Evolutionary conservation across 2,329 filamentous ascomycete species (phyloP).

Genomic region (Alternaria sp.): DNA sequence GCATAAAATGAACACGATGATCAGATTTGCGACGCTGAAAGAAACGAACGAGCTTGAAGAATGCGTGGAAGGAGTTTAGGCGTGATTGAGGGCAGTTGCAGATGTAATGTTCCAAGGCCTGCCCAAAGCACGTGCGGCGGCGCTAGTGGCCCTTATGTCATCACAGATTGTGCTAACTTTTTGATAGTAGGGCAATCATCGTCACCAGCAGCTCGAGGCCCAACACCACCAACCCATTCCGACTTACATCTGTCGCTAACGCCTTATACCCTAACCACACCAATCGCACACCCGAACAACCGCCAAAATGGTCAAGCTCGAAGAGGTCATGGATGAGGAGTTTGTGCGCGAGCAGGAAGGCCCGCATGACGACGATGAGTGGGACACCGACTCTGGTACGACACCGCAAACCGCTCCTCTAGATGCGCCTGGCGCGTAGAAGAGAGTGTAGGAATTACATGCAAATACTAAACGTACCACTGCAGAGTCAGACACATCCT

Average conservation of each 20-base stretch:
- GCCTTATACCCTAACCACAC: background rate
- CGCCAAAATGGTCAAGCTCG: slow-evolving; percentile 87
- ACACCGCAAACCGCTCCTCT: slow-evolving; percentile 56
- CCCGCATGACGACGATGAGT: slow-evolving; percentile 78
- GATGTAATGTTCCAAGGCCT: background rate
- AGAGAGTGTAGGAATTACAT: background rate
- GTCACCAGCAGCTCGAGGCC: slow-evolving; percentile 7
- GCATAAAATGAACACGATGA: background rate
- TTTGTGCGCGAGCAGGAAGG: slow-evolving; percentile 77
- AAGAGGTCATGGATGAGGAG: slow-evolving; percentile 96
- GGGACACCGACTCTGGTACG: slow-evolving; percentile 91
- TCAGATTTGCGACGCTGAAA: background rate
- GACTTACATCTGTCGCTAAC: slow-evolving; percentile 1
- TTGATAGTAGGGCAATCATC: slow-evolving; percentile 10
- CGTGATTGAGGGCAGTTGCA: background rate
- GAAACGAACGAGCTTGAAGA: background rate
- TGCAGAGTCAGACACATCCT: slow-evolving; percentile 79
- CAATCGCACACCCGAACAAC: background rate
- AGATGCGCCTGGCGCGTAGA: background rate
- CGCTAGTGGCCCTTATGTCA: slow-evolving; percentile 1
- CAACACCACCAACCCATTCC: slow-evolving; percentile 9
- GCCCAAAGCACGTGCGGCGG: background rate
- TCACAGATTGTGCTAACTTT: slow-evolving; percentile 2
- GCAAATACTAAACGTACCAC: background rate
- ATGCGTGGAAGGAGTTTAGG: background rate